Conservation (phyloP, 1,284 basidiomycete genomes). For the Limonomyces culmigenus region DNA sequence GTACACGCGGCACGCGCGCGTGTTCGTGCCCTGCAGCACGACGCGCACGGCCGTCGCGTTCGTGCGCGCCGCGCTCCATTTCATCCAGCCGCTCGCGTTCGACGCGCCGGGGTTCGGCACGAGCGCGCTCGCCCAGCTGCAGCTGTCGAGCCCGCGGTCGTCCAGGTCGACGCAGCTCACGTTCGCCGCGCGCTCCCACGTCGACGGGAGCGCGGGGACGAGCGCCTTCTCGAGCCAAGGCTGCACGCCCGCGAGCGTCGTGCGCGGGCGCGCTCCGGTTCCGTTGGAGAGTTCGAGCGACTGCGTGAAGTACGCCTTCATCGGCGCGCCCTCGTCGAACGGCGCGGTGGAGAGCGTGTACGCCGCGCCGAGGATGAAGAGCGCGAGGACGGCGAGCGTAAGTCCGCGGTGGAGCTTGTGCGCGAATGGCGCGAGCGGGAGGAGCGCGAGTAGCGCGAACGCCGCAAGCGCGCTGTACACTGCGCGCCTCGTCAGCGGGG, state of each 20-base stretch:
- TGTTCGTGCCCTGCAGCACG: constrained; percentile 34
- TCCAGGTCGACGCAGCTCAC: constrained; percentile 10
- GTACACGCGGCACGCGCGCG: constrained; percentile 44
- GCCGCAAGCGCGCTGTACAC: constrained; percentile 34
- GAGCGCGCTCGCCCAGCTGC: constrained; percentile 20
- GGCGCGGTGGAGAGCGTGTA: constrained; percentile 38
- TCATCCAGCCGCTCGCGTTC: constrained; percentile 12
- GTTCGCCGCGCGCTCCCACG: constrained; percentile 16
- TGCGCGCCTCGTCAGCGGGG: constrained; percentile 11
- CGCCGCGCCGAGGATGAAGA: constrained; percentile 26
- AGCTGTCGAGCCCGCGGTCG: constrained; percentile 13
- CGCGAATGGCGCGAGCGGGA: constrained; percentile 47
- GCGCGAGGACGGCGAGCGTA: constrained; percentile 19
- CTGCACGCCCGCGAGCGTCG: constrained; percentile 29
- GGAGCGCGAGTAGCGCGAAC: constrained; percentile 28
- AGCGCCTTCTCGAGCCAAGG: constrained; percentile 26
- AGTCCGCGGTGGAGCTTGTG: constrained; percentile 34
- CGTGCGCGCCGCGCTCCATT: constrained; percentile 16
- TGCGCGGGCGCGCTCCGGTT: constrained; percentile 10
- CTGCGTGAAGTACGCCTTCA: constrained; percentile 59
- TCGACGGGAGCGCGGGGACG: constrained; percentile 36
- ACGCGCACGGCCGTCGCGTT: constrained; percentile 25
- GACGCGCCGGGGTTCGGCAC: constrained; percentile 13
- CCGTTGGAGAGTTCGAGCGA: constrained; percentile 24
- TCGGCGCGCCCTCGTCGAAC: constrained; percentile 37